These are phyloP conservation scores for Kwoniella bestiolae DNA, from an alignment of 768 basidiomycete species.

Conservation along the genomic window DNA sequence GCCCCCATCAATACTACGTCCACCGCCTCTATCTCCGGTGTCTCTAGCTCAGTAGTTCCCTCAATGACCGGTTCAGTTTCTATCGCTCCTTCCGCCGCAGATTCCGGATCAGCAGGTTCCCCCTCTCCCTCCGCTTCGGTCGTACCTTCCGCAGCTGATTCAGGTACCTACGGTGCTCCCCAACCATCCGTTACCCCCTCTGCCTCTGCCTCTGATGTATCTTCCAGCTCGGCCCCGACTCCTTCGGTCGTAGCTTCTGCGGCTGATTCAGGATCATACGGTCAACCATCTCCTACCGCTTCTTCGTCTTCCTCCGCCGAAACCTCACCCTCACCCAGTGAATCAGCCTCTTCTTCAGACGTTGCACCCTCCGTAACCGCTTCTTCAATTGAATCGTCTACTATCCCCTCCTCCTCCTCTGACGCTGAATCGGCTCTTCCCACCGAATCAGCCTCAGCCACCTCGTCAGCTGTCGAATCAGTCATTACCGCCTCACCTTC, in stretches of 20 bases:
- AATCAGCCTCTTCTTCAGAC: too few species aligned
- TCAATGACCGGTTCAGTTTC: conserved; percentile 13
- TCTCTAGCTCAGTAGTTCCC: neutral
- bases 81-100: conserved; percentile 12
- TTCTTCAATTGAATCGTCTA: conserved; percentile 9
- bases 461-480: conserved; percentile 32
- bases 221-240: too few species aligned
- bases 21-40: conserved; percentile 8
- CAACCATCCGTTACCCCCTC: conserved; percentile 1
- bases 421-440: neutral
- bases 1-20: conserved; percentile 17
- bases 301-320: conserved; percentile 13
- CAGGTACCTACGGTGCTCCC: conserved; percentile 9
- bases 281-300: conserved; percentile 6
- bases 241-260: conserved; percentile 7
- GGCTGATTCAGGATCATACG: neutral
- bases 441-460: conserved; percentile 14
- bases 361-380: conserved; percentile 5
- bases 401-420: conserved; percentile 18
- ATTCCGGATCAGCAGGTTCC: conserved; percentile 13
- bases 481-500: conserved; percentile 34
- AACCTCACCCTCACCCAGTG: neutral
- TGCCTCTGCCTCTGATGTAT: neutral
- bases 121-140: conserved; percentile 24
- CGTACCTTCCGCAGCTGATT: conserved; percentile 12